Evolutionary conservation across 345 rosid species (phyloP).

Genomic region (Ceriops tagal): DNA sequence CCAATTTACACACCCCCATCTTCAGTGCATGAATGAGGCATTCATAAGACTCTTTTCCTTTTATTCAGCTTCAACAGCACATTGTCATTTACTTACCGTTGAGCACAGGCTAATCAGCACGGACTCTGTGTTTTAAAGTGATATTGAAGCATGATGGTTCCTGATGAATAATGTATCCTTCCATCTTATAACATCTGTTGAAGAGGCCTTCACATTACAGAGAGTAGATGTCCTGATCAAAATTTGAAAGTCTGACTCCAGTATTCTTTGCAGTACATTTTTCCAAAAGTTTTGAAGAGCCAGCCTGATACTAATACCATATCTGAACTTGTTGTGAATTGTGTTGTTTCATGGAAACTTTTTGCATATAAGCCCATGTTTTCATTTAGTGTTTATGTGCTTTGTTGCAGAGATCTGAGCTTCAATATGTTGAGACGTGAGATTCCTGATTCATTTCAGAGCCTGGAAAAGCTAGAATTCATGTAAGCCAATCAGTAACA

Average conservation of each 20-base stretch:
- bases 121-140: neutral
- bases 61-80: neutral
- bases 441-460: conserved; percentile 38
- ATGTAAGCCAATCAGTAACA: conserved; percentile 43
- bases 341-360: neutral
- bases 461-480: conserved; percentile 1
- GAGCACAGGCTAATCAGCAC: neutral
- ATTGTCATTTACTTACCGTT: neutral
- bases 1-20: no score
- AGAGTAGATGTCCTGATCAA: no score
- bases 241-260: no score
- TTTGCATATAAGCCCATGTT: neutral
- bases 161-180: no score
- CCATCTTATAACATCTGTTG: no score
- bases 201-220: no score
- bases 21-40: neutral
- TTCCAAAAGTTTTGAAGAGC: no score
- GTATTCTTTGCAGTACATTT: no score
- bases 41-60: neutral
- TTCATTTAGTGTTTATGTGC: neutral
- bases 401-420: conserved; percentile 66
- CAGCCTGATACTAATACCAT: no score
- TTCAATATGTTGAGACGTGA: conserved; percentile 59
- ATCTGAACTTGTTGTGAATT: neutral
- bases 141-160: no score